Conservation (phyloP, 2,329 filamentous ascomycete genomes). For the Pyrenochaeta sp. region DNA sequence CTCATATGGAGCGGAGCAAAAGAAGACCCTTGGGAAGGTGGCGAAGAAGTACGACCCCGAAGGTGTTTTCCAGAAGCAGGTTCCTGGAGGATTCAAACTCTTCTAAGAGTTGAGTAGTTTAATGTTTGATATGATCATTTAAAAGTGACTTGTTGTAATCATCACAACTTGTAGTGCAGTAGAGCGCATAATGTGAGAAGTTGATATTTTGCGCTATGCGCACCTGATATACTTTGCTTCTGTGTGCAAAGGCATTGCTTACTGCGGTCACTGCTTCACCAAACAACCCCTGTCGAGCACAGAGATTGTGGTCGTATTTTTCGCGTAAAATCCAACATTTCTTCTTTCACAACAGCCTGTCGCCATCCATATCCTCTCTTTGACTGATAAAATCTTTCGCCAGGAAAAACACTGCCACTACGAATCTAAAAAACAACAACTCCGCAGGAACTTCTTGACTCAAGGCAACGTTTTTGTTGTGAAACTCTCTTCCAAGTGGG, state of each 20-base stretch:
- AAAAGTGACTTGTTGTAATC: too few relatives aligned
- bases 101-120: too few relatives aligned
- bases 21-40: constrained; percentile 16
- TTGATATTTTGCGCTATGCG: too few relatives aligned
- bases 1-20: constrained; percentile 24
- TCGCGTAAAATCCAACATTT: too few relatives aligned
- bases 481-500: neutral
- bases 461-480: neutral
- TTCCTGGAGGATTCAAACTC: constrained; percentile 32
- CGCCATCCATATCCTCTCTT: neutral
- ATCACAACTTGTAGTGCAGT: too few relatives aligned
- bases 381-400: neutral
- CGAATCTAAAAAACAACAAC: neutral
- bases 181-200: too few relatives aligned
- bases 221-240: too few relatives aligned
- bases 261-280: too few relatives aligned
- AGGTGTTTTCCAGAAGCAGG: constrained; percentile 34
- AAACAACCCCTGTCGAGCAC: too few relatives aligned
- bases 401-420: neutral
- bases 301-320: too few relatives aligned
- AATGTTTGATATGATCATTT: too few relatives aligned
- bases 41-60: constrained; percentile 32
- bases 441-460: neutral
- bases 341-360: neutral
- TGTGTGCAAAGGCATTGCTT: too few relatives aligned